Base-by-base conservation (phyloP, 768 basidiomycete species). In the Tylopilus plumbeoviolaceoides region DNA sequence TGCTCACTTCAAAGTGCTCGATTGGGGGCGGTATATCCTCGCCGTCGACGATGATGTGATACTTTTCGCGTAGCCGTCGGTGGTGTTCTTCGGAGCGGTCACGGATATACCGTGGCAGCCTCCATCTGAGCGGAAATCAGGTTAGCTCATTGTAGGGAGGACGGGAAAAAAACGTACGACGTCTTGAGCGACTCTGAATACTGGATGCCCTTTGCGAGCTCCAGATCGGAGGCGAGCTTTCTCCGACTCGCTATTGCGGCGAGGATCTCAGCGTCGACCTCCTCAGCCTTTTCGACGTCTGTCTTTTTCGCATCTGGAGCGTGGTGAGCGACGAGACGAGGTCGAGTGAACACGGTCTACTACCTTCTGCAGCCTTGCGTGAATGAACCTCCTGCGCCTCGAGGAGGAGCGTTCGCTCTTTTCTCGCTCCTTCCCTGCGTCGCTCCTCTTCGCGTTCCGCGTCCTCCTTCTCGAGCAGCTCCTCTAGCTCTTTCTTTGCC, bases 351-450 rank as follows among this genome's bases (percentile, higher is more conserved):
- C 31, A 53, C 9, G 9, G 44, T 73, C 43, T 49, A 91, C 43
- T 49, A 91, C 92, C 89, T 74, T 95, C 90, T 49, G 76, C 78
- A 5, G 88, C 91, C 70, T 87, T 91, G 68, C 78, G 78, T 23
- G 79, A 78, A 63, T 95, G 92, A 30, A 98, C 95, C 65, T 98
- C 95, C 70, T 98, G 93, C 1, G 97, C 97, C 67, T 97, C 94
- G 63, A 93, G 69, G 46, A 99, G 72, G 44, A 99, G 72, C 0
- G 94, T 97, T 60, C 92, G 74, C 72, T 95, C 92, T 68, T 84
- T 87, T 55, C 95, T 72, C 18, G 83, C 80, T 62, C 79, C 84
- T 67, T 95, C 92, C 59, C 80, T 80, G 31, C 77, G 75, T 48
- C 74, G 68, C 65, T 95, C 90, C 62, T 92, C 89, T 60, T 93